These are phyloP conservation scores for Vararia minispora DNA, from an alignment of 768 basidiomycete species.

Conservation along the genomic window DNA sequence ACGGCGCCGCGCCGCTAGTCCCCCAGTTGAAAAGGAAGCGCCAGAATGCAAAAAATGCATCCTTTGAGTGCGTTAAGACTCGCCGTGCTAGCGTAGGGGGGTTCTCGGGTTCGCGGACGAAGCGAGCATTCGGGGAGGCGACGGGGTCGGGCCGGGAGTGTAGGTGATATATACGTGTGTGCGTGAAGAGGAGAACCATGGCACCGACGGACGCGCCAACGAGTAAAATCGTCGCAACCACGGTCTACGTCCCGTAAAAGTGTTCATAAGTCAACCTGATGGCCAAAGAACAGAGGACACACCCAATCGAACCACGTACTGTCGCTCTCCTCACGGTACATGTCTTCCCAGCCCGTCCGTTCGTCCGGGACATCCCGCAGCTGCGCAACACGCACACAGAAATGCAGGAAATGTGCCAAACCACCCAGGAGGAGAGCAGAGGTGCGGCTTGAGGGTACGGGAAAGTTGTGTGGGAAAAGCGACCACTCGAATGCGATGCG, in stretches of 20 bases:
- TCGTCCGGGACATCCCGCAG: constrained; percentile 47
- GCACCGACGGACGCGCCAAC: constrained; percentile 46
- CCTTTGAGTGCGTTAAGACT: constrained; percentile 29
- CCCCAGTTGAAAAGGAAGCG: constrained; percentile 58
- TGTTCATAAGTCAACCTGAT: constrained; percentile 1
- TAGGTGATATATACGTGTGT: constrained; percentile 58
- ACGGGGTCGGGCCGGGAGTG: constrained; percentile 53
- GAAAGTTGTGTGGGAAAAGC: constrained; percentile 72
- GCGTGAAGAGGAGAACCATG: constrained; percentile 57
- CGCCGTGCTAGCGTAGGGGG: constrained; percentile 25
- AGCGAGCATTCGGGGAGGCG: constrained; percentile 57
- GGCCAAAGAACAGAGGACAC: constrained; percentile 9
- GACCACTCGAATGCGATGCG: constrained; percentile 68
- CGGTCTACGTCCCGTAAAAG: constrained; percentile 33
- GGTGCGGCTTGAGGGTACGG: constrained; percentile 55
- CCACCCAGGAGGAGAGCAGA: constrained; percentile 59
- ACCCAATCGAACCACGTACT: constrained; percentile 79
- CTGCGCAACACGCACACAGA: constrained; percentile 51
- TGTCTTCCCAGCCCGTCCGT: constrained; percentile 70
- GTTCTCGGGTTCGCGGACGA: constrained; percentile 40
- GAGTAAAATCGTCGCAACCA: constrained; percentile 48
- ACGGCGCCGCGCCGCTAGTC: constrained; percentile 18
- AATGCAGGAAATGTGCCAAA: constrained; percentile 54
- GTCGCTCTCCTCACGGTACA: constrained; percentile 55
- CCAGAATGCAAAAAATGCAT: constrained; percentile 42